Evolutionary conservation across 163 green algal species (phyloP), one percentile per base, ranked within the genome.

Genomic region (Chloromonas sp.): DNA sequence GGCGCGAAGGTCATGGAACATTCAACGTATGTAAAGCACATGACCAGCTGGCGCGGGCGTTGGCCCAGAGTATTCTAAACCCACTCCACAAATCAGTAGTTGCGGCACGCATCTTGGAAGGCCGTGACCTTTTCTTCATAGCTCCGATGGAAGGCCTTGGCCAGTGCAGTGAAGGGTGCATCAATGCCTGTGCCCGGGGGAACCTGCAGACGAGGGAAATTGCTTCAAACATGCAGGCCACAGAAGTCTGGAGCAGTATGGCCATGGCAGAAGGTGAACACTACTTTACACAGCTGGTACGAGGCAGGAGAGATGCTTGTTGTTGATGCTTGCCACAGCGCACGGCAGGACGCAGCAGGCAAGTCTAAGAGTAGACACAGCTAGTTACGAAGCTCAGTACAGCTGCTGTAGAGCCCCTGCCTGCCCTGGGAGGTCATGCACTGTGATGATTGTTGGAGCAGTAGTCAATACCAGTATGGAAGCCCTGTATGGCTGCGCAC

Each of bases 41-140:
- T 36, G 36, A 36, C 36, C 36, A 36, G 36, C 36, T 36, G 36
- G 36, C 36, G 36, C 36, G 36, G 36, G 36, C 36, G 36, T 36
- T 36, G 36, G 36, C 36, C 36, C 36, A 36, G 36, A 36, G 36
- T 36, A 36, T 36, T 36, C 36, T 36, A 74, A 74, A 5, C 66
- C 66, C 66, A 74, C 66, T 74, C 5, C 66, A 74, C 74, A 2
- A 11, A 0, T 84, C 80, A 85, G 15, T 85, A 87, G 76, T 87
- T 89, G 2, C 84, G 71, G 84, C 86, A 89, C 3, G 89, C 85
- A 81, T 89, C 85, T 60, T 86, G 78, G 85, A 87, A 92, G 1
- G 83, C 83, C 0, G 85, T 78, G n/a, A 90, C 79, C 74, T 89
- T 90, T 71, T 92, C 89, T 76, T 92, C 89, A 76, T 92, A 92